Percentiles rank a stretch among this genome's conserved stretches.
These are phyloP conservation scores for Arthroderma sp. DNA, from an alignment of 2,329 filamentous ascomycete genomes.

Conservation along the genomic window DNA sequence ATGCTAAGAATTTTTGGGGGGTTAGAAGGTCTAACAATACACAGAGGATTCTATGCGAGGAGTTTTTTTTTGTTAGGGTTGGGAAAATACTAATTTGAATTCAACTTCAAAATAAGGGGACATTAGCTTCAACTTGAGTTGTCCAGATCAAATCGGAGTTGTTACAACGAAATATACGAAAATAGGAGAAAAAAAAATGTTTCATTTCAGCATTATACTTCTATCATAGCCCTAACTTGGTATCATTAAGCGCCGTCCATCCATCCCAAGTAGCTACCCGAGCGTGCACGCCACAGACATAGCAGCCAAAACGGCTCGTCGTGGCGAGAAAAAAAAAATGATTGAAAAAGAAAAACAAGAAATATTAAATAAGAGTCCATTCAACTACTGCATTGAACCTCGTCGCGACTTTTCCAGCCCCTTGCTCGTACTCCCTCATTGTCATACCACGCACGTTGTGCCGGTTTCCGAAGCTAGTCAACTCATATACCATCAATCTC, in stretches of 20 bases:
- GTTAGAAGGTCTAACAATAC: no score
- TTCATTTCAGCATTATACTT: not conserved
- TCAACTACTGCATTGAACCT: constrained; percentile 41
- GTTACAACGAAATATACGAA: no score
- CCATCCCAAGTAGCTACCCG: not conserved
- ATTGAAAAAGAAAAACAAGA: not conserved
- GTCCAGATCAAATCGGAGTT: no score
- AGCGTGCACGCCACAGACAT: no score
- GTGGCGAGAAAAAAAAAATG: not conserved
- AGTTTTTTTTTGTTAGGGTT: no score
- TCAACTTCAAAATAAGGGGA: no score
- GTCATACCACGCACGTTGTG: constrained; percentile 44
- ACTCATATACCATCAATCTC: constrained; percentile 51
- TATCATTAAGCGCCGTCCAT: not conserved
- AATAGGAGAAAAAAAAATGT: no score
- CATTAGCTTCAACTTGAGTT: no score
- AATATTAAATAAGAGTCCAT: constrained; percentile 40
- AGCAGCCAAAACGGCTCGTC: not conserved
- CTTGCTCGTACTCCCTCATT: constrained; percentile 36
- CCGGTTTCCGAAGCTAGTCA: constrained; percentile 43
- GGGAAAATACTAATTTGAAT: no score
- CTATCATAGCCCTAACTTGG: not conserved
- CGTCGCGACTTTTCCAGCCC: constrained; percentile 38
- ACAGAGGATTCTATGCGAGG: no score
- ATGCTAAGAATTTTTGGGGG: no score